Conservation (phyloP, 495 filamentous ascomycete genomes). For the Thozetella sp. region DNA sequence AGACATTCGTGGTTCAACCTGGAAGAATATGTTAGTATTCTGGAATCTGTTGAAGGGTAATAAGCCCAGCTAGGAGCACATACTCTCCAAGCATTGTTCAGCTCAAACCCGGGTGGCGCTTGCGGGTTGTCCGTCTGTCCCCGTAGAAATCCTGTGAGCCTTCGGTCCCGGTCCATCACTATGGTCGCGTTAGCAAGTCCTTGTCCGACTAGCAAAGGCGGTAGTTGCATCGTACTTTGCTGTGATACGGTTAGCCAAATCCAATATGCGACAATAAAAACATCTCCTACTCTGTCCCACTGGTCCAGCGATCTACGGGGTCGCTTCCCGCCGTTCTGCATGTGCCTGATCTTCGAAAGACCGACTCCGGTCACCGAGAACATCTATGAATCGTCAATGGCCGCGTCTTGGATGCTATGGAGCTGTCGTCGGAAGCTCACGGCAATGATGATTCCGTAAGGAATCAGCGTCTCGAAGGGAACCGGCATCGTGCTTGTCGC, state of each 20-base stretch:
- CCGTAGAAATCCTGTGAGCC: constrained; percentile 82
- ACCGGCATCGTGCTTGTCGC: constrained; percentile 73
- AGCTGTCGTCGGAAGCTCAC: constrained; percentile 56
- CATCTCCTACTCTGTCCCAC: constrained; percentile 88
- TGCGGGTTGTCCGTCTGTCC: constrained; percentile 80
- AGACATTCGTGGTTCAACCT: constrained; percentile 54
- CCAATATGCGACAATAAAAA: constrained; percentile 11
- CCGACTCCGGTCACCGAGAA: constrained; percentile 82
- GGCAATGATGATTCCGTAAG: constrained; percentile 86
- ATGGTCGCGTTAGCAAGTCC: constrained; percentile 18
- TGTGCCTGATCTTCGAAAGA: constrained; percentile 70
- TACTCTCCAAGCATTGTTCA: constrained; percentile 93
- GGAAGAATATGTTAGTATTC: constrained; percentile 13
- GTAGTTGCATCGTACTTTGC: constrained; percentile 68
- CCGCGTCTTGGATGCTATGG: constrained; percentile 8
- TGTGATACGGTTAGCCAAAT: constrained; percentile 40
- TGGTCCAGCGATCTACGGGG: constrained; percentile 80
- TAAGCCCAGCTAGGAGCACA: constrained; percentile 3
- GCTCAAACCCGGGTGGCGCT: constrained; percentile 86
- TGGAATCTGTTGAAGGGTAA: too few relatives aligned
- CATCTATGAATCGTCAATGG: constrained; percentile 65
- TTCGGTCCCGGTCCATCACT: constrained; percentile 97
- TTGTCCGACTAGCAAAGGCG: neutral
- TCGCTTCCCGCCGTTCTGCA: constrained; percentile 88
- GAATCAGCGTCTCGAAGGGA: constrained; percentile 93